Base-by-base conservation (phyloP, 225 moss, liverwort and hornwort species). In the Bryoerythrophyllum caledonicum region DNA sequence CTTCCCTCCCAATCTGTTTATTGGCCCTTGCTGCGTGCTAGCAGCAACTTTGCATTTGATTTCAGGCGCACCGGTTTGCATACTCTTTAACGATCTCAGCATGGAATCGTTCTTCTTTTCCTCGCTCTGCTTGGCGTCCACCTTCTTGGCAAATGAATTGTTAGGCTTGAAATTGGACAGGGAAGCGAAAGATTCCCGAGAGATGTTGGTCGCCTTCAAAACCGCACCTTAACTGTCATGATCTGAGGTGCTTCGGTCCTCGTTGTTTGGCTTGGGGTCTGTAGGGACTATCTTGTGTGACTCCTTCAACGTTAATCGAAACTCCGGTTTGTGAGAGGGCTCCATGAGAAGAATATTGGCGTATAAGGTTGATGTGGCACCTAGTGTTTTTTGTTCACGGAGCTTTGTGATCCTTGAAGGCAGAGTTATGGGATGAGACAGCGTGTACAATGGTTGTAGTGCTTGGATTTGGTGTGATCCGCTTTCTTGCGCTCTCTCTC, bases 91-190 rank as follows among this genome's bases (percentile, higher is more conserved):
- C 17, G 93, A 90, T 56, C 77, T 82, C 60, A 96, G 65, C 1
- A 93, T 78, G 30, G 96, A 93, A 21, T 86, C 88, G 10, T 81
- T 86, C 58, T 76, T 78, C 9, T 84, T 83, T 0, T 65, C 67
- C 0, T n/a, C 27, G 3, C 74, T 79, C 19, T 83, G 75, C 55
- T 76, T 85, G 23, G 6, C 30, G 14, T 81, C 77, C 5, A 25
- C 65, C 26, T 84, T 76, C 48, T 84, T 94, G n/a, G 90, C 94
- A 10, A 94, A 94, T 8, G 94, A 92, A 69, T 94, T 94, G 74
- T 80, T 85, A 8, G 91, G 81, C 52, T 83, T 84, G 17, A 73
- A 74, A 68, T 68, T 88, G 48, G 37, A 65, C 48, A 79, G 85
- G 24, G 77, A 82, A 62, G 79, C 84, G 71, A 74, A 84, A 30